These are phyloP conservation scores for Diospyros lotus DNA, from an alignment of 148 eudicot genomes.

Conservation along the genomic window DNA sequence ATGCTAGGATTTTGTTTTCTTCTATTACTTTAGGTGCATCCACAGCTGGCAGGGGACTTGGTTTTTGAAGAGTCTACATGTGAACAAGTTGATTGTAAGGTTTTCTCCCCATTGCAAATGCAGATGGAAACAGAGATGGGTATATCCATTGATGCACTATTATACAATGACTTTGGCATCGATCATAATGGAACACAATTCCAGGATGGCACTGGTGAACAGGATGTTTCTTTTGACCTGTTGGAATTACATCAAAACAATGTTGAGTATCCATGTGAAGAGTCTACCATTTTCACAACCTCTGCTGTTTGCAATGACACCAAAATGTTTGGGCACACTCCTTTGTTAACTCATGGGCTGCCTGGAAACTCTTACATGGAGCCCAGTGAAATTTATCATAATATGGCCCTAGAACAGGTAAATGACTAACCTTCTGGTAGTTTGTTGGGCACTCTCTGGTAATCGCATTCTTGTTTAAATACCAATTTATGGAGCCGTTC, in stretches of 20 bases:
- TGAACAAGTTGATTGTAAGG: conserved; percentile 11
- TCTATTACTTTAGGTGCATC: not conserved
- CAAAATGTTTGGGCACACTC: not conserved
- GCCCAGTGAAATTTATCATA: not conserved
- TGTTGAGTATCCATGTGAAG: conserved; percentile 9
- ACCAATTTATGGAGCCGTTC: not conserved
- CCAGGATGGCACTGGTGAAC: conserved; percentile 35
- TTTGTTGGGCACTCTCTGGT: not conserved
- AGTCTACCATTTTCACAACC: not conserved
- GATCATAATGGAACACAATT: conserved; percentile 21
- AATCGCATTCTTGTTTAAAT: not conserved
- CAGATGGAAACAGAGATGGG: conserved; percentile 9
- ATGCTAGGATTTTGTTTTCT: not conserved
- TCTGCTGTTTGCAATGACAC: not conserved
- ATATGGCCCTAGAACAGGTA: not conserved
- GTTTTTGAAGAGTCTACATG: not conserved
- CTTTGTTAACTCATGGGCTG: not conserved
- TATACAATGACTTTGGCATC: conserved; percentile 29
- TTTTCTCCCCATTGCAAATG: not conserved
- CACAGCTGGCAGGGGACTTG: not conserved
- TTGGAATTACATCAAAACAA: conserved; percentile 16
- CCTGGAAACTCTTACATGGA: not conserved
- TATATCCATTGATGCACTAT: conserved; percentile 21
- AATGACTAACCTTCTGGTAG: not conserved
- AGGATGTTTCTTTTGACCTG: conserved; percentile 27